phyloP scores from a whole-genome alignment of 305 asterid species.

The Rubia peregrina region DNA sequence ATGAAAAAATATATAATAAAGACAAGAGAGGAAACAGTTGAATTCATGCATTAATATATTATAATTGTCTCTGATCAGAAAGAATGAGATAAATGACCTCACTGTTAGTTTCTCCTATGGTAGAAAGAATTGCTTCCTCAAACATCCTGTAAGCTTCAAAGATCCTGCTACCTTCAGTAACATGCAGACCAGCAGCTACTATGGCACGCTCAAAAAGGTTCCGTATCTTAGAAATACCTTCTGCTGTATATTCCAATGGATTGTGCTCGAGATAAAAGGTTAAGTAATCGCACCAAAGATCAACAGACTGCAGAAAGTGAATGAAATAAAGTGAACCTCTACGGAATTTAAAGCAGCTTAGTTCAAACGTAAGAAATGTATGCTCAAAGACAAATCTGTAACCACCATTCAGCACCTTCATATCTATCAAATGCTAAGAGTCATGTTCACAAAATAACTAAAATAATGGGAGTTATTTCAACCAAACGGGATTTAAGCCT shows the following conservation, averaged over 20 bases:
- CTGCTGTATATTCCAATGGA: slow-evolving; percentile 44
- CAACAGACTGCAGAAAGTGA: slow-evolving; percentile 61
- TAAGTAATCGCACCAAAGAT: slow-evolving; percentile 83
- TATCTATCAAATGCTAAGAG: not conserved
- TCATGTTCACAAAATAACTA: not conserved
- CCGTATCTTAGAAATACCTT: slow-evolving; percentile 70
- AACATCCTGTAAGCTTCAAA: slow-evolving; percentile 78
- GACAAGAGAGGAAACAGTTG: not conserved
- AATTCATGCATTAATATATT: not conserved
- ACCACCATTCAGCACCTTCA: not conserved
- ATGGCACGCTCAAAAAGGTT: slow-evolving; percentile 84
- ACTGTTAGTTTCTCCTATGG: slow-evolving; percentile 49
- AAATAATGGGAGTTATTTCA: not conserved
- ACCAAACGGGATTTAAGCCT: not conserved
- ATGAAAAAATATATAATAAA: not conserved
- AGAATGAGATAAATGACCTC: slow-evolving; percentile 35
- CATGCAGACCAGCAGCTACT: slow-evolving; percentile 83
- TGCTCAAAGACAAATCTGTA: not conserved
- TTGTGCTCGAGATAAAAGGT: slow-evolving; percentile 73
- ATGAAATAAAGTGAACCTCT: not conserved
- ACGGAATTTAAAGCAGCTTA: not conserved
- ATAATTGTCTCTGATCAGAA: not conserved
- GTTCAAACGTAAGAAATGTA: no score
- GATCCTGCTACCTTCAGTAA: slow-evolving; percentile 70
- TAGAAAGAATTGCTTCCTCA: slow-evolving; percentile 59